phyloP scores from a whole-genome alignment of 352 stramenopile genomes.

The Blastocystis sp. region DNA sequence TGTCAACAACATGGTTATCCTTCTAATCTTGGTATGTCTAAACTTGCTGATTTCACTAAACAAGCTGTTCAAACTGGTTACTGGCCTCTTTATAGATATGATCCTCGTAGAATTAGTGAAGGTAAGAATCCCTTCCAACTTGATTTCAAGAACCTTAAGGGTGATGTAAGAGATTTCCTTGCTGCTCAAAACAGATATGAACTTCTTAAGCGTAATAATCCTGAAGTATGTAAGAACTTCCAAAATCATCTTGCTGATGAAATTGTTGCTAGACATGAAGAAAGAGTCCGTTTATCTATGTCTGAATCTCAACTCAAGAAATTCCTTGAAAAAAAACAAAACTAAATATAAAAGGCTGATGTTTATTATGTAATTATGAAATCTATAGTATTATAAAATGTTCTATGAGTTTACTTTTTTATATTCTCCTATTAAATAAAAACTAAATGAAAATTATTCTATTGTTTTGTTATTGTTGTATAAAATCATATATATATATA shows the following conservation, averaged over 20 bases:
- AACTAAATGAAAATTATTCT: too few relatives aligned
- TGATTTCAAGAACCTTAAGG: slow-evolving; percentile 35
- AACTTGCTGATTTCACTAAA: slow-evolving; percentile 5
- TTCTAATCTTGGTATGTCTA: slow-evolving; percentile 24
- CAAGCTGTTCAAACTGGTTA: slow-evolving; percentile 14
- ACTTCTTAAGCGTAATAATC: slow-evolving; percentile 4
- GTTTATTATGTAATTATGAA: too few relatives aligned
- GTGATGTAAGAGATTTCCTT: slow-evolving; percentile 20
- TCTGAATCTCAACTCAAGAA: slow-evolving; percentile 33
- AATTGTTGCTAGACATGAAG: slow-evolving; percentile 18
- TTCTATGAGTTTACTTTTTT: too few relatives aligned
- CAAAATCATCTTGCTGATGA: slow-evolving; percentile 12
- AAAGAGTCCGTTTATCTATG: slow-evolving; percentile 34
- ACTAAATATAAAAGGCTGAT: too few relatives aligned
- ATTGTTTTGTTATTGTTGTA: too few relatives aligned
- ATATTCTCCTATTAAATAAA: too few relatives aligned
- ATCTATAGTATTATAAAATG: too few relatives aligned
- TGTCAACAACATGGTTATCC: slow-evolving; percentile 19
- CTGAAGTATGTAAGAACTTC: slow-evolving; percentile 4
- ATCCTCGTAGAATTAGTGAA: slow-evolving; percentile 11
- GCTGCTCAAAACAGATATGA: slow-evolving; percentile 10
- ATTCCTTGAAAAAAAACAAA: slow-evolving; percentile 21
- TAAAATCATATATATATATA: too few relatives aligned
- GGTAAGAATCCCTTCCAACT: slow-evolving; percentile 28
- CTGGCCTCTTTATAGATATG: slow-evolving; percentile 30